phyloP scores from a whole-genome alignment of 306 rosid genomes.

The Quercus aquifolioides region DNA sequence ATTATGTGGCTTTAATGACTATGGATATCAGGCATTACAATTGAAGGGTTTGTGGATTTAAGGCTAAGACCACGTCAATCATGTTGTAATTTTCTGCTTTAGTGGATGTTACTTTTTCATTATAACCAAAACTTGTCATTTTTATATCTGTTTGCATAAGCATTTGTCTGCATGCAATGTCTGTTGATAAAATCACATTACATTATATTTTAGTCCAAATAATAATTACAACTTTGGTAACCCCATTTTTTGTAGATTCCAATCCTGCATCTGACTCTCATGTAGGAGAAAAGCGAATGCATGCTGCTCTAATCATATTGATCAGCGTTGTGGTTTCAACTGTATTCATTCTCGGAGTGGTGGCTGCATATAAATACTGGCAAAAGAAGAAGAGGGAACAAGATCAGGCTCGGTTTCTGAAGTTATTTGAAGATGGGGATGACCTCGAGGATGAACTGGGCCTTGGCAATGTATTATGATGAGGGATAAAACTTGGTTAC shows the following conservation, averaged over 20 bases:
- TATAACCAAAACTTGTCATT: background rate
- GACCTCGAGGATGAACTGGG: constrained; percentile 69
- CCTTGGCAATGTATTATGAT: constrained; percentile 48
- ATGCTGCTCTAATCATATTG: constrained; percentile 39
- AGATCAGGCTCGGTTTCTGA: constrained; percentile 74
- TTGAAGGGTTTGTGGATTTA: background rate
- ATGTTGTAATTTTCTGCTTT: background rate
- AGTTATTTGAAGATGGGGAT: constrained; percentile 75
- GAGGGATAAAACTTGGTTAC: constrained; percentile 5
- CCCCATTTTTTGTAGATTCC: constrained; percentile 40
- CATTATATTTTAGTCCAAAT: background rate
- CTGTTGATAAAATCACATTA: background rate
- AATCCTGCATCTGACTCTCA: constrained; percentile 24
- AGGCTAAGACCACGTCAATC: background rate
- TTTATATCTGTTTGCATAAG: background rate
- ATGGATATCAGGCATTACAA: background rate
- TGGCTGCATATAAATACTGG: constrained; percentile 63
- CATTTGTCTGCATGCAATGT: background rate
- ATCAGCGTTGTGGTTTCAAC: constrained; percentile 36
- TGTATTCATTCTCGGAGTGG: constrained; percentile 33
- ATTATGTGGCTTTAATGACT: background rate
- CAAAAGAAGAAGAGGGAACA: constrained; percentile 64
- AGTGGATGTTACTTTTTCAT: background rate
- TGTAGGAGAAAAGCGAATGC: constrained; percentile 38
- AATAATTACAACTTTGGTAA: constrained; percentile 6